Evolutionary conservation across 768 basidiomycete genomes (phyloP).

Genomic region (Rossbeevera mucosa): DNA sequence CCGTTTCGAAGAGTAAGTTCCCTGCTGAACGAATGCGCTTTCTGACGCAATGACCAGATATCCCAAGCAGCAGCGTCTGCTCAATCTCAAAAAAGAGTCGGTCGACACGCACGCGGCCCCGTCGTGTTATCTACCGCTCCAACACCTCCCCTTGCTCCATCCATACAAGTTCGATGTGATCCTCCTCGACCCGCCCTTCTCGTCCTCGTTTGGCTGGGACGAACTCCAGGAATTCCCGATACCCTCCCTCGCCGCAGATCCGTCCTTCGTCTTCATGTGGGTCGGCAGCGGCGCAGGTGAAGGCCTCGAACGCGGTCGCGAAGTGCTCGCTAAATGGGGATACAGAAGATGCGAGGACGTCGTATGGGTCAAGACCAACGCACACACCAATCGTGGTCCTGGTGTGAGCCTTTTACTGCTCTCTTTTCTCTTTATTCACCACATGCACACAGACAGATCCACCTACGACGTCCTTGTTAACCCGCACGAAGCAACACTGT

Average conservation of each 20-base stretch:
- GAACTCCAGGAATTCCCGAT: conserved; percentile 79
- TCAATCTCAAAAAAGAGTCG: conserved; percentile 76
- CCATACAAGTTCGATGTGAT: conserved; percentile 85
- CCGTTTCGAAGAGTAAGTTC: conserved; percentile 89
- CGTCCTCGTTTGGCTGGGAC: conserved; percentile 82
- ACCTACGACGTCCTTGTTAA: conserved; percentile 80
- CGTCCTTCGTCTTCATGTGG: conserved; percentile 94
- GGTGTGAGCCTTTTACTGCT: conserved; percentile 45
- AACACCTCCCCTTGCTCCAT: conserved; percentile 51
- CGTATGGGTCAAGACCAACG: conserved; percentile 97
- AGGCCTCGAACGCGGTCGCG: conserved; percentile 87
- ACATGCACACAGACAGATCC: conserved; percentile 59
- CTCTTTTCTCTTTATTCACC: neutral
- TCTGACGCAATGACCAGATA: conserved; percentile 57
- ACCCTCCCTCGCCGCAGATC: conserved; percentile 79
- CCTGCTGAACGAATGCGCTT: neutral
- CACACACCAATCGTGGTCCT: conserved; percentile 62
- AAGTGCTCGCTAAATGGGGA: conserved; percentile 90
- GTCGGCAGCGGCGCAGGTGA: conserved; percentile 88
- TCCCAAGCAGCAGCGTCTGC: conserved; percentile 85
- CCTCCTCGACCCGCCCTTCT: conserved; percentile 86
- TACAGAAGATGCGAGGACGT: conserved; percentile 95
- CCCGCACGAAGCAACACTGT: conserved; percentile 92
- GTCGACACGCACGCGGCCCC: conserved; percentile 67
- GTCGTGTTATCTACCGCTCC: conserved; percentile 65